phyloP scores from a whole-genome alignment of 495 filamentous ascomycete species.

The Aspergillus coremiiformis region DNA sequence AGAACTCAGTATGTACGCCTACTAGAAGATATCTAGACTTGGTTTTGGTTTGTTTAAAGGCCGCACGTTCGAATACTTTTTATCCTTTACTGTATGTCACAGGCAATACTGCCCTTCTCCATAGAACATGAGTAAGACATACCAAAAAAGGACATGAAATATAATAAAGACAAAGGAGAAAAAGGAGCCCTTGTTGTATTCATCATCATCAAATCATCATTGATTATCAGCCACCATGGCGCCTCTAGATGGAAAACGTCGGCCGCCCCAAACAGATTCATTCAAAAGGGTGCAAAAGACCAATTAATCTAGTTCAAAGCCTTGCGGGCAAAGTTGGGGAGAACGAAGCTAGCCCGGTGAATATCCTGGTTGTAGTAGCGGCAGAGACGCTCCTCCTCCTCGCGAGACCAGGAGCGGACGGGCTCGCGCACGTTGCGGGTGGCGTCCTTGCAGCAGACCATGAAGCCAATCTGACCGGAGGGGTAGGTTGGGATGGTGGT shows the following conservation, averaged over 20 bases:
- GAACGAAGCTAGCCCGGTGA: conserved; percentile 85
- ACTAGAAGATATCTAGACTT: no score
- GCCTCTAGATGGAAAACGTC: conserved; percentile 2
- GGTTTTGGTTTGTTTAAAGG: no score
- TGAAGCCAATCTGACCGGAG: conserved; percentile 98
- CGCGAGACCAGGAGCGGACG: conserved; percentile 63
- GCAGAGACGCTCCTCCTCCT: conserved; percentile 89
- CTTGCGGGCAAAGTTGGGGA: conserved; percentile 86
- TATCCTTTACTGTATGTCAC: not conserved
- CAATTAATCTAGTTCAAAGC: conserved; percentile 45
- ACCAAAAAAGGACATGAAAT: not conserved
- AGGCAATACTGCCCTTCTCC: not conserved
- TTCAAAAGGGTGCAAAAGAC: conserved; percentile 2
- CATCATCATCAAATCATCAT: conserved; percentile 19
- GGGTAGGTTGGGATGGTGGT: conserved; percentile 99
- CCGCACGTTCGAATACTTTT: not conserved
- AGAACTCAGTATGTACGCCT: no score
- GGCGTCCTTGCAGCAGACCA: conserved; percentile 96
- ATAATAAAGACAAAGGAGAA: not conserved
- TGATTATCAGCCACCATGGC: conserved; percentile 11
- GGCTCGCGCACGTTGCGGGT: conserved; percentile 75
- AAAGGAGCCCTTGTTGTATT: conserved; percentile 6
- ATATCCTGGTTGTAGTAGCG: conserved; percentile 94
- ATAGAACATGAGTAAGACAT: not conserved
- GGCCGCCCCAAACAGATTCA: not conserved